Conservation (phyloP, 2,329 filamentous ascomycete species). For the Ceratocystis cacaofunesta region DNA sequence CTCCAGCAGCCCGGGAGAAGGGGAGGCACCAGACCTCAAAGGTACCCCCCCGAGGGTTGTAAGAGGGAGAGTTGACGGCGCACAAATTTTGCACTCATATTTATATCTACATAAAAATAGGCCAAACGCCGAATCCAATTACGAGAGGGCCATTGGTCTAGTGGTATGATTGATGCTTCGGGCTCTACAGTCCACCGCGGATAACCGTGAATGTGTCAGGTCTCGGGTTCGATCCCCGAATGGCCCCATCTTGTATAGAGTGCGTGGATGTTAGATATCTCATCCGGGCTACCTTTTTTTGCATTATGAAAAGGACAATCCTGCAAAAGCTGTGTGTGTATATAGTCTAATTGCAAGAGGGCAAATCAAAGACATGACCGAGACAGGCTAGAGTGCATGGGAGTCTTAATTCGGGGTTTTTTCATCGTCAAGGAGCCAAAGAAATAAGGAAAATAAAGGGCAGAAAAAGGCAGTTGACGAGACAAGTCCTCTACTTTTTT, state of each 20-base stretch:
- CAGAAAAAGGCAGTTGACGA: neutral
- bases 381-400: neutral
- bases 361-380: neutral
- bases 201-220: slow-evolving; percentile 16
- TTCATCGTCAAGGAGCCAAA: neutral
- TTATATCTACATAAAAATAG: too few species aligned
- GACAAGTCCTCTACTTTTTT: neutral
- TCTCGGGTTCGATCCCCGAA: slow-evolving; percentile 17
- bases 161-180: slow-evolving; percentile 17
- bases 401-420: neutral
- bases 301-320: neutral
- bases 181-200: slow-evolving; percentile 14
- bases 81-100: too few species aligned
- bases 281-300: neutral
- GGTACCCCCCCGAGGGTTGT: too few species aligned
- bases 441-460: neutral
- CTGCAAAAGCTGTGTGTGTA: too few species aligned
- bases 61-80: too few species aligned
- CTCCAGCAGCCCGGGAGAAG: too few species aligned
- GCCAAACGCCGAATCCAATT: neutral
- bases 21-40: too few species aligned
- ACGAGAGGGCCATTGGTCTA: slow-evolving; percentile 13
- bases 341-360: neutral
- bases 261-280: neutral
- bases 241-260: slow-evolving; percentile 4